A percentile compares a stretch with the other conserved stretches of the same genome.
These are phyloP conservation scores for Botrytis galanthina DNA, from an alignment of 2,329 filamentous ascomycete genomes.

Conservation along the genomic window DNA sequence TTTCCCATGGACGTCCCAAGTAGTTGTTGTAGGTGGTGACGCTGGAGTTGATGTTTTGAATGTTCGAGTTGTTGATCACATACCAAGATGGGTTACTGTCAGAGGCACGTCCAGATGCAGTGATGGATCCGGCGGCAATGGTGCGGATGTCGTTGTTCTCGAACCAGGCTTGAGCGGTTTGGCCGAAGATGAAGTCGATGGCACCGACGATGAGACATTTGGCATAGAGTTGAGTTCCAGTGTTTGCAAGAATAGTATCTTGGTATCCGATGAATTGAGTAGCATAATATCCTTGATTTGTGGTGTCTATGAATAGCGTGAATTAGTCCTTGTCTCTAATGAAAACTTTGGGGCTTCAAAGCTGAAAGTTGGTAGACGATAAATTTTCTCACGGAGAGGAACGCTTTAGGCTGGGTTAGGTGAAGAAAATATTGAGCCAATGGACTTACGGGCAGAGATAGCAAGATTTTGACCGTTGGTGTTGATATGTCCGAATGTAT, in stretches of 20 bases:
- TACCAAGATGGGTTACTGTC: slow-evolving; percentile 46
- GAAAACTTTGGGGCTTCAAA: slow-evolving; percentile 41
- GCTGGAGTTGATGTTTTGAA: slow-evolving; percentile 44
- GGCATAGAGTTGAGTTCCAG: slow-evolving; percentile 54
- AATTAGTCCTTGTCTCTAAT: slow-evolving; percentile 48
- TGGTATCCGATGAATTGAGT: slow-evolving; percentile 54
- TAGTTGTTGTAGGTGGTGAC: slow-evolving; percentile 44
- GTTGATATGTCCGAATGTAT: slow-evolving; percentile 30
- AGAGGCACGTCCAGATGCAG: slow-evolving; percentile 44
- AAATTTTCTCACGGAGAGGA: not conserved
- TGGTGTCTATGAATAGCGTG: slow-evolving; percentile 51
- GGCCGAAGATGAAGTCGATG: slow-evolving; percentile 59
- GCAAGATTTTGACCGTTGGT: slow-evolving; percentile 52
- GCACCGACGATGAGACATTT: slow-evolving; percentile 56
- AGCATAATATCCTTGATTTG: slow-evolving; percentile 55
- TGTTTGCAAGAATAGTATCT: slow-evolving; percentile 51
- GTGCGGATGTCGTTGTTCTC: slow-evolving; percentile 43
- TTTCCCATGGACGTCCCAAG: slow-evolving; percentile 52
- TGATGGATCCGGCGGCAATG: slow-evolving; percentile 49
- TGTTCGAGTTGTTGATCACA: slow-evolving; percentile 53
- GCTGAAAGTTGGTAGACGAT: slow-evolving; percentile 31
- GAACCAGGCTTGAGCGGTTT: slow-evolving; percentile 51
- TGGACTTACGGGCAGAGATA: slow-evolving; percentile 44
- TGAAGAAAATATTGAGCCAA: not conserved
- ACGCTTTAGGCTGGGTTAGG: not conserved